phyloP scores from a whole-genome alignment of 495 filamentous ascomycete species.

The Penicillium tannophilum region DNA sequence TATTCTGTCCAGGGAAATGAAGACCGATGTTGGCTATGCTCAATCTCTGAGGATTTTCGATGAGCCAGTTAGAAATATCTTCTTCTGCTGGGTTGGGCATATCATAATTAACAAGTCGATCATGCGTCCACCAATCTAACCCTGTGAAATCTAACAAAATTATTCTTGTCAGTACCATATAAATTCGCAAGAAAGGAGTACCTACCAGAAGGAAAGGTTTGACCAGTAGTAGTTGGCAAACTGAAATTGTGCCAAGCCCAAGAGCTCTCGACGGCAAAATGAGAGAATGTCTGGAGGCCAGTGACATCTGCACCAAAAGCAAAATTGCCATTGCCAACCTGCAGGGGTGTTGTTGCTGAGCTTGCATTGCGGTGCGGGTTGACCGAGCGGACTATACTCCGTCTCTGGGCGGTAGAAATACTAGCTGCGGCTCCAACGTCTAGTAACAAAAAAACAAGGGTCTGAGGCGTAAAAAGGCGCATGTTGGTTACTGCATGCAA shows the following conservation, averaged over 20 bases:
- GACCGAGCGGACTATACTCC: conserved; percentile 9
- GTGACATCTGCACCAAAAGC: conserved; percentile 28
- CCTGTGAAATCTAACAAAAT: conserved; percentile 13
- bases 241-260: conserved; percentile 23
- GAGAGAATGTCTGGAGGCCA: conserved; percentile 21
- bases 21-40: conserved; percentile 19
- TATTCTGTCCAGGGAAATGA: conserved; percentile 10
- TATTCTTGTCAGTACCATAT: not conserved
- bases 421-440: not conserved
- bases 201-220: conserved; percentile 10
- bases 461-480: not conserved
- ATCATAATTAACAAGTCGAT: conserved; percentile 20
- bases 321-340: conserved; percentile 25
- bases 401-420: conserved; percentile 49
- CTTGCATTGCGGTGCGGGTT: conserved; percentile 21
- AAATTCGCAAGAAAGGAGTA: not conserved
- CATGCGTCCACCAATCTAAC: conserved; percentile 23
- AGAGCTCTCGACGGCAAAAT: conserved; percentile 18
- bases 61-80: conserved; percentile 22
- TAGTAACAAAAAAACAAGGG: not conserved
- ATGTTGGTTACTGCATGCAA: not conserved
- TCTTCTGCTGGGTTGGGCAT: conserved; percentile 18
- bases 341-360: conserved; percentile 22
- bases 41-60: conserved; percentile 21
- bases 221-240: conserved; percentile 8